Evolutionary conservation across 177 flowering plant genomes (phyloP).

Genomic region (Vitis hybrid): DNA sequence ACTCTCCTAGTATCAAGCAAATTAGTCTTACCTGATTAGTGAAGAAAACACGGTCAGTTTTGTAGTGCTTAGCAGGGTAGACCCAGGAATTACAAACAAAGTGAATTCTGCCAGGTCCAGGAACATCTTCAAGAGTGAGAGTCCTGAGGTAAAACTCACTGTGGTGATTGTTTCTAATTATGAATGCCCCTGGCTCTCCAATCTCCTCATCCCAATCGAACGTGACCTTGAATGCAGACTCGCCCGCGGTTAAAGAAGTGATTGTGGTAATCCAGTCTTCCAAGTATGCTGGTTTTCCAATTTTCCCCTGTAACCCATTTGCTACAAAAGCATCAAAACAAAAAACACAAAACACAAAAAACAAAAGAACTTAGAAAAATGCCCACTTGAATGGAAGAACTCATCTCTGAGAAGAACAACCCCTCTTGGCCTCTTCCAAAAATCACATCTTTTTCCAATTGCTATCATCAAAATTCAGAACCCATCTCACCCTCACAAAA

Average conservation of each 20-base stretch:
- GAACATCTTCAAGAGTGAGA: conserved; percentile 68
- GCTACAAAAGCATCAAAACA: conserved; percentile 19
- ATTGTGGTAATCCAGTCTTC: conserved; percentile 52
- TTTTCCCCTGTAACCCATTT: conserved; percentile 40
- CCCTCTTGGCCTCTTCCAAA: too few species aligned
- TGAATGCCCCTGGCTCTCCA: conserved; percentile 77
- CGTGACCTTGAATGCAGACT: conserved; percentile 44
- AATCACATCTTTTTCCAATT: too few species aligned
- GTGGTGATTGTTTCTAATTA: conserved; percentile 59
- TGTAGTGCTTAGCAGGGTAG: conserved; percentile 61
- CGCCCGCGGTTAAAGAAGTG: conserved; percentile 31
- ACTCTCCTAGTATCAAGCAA: background rate
- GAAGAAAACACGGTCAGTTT: conserved; percentile 65
- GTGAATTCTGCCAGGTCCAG: conserved; percentile 53
- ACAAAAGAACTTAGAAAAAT: too few species aligned
- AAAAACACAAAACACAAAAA: too few species aligned
- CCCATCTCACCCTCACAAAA: too few species aligned
- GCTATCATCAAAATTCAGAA: too few species aligned
- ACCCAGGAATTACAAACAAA: conserved; percentile 93
- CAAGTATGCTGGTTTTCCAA: conserved; percentile 48
- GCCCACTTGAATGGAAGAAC: too few species aligned
- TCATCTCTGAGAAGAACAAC: conserved; percentile 12
- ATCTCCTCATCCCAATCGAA: conserved; percentile 64
- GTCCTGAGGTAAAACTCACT: conserved; percentile 69
- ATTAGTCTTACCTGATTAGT: conserved; percentile 46